phyloP scores from a whole-genome alignment of 257 asterid genomes.

The Solanum microdontum region DNA sequence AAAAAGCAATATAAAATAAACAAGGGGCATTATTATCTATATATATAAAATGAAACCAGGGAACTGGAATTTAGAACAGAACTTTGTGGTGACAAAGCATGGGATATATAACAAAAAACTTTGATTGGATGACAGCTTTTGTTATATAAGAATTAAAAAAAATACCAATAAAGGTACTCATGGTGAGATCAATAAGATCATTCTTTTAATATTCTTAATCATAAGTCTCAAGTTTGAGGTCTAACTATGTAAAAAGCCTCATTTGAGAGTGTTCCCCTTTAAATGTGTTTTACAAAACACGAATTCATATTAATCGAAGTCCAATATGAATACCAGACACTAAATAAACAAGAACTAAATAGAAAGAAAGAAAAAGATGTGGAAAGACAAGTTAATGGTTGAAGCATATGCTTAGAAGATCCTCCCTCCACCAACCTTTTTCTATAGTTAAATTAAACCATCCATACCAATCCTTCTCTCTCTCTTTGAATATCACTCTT shows the following conservation, averaged over 20 bases:
- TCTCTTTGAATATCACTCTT: background rate
- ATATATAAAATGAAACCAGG: background rate
- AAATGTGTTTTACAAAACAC: fast-evolving
- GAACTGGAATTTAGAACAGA: background rate
- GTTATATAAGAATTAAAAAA: background rate
- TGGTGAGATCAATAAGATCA: background rate
- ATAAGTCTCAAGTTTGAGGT: background rate
- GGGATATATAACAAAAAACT: background rate
- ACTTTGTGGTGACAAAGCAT: background rate
- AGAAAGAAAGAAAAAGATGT: background rate
- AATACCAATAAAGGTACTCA: background rate
- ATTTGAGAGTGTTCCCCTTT: fast-evolving
- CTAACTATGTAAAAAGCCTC: background rate
- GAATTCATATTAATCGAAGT: fast-evolving
- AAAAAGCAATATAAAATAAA: background rate
- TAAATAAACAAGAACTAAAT: background rate
- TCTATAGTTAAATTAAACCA: background rate
- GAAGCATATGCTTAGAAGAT: slow-evolving; percentile 11
- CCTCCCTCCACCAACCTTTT: background rate
- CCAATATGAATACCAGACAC: background rate
- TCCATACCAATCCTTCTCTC: background rate
- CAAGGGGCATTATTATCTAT: background rate
- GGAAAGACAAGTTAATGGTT: background rate
- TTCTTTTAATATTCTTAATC: background rate
- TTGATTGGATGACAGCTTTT: background rate